phyloP scores from a whole-genome alignment of 2,329 filamentous ascomycete species.

The Xylaria sp. region DNA sequence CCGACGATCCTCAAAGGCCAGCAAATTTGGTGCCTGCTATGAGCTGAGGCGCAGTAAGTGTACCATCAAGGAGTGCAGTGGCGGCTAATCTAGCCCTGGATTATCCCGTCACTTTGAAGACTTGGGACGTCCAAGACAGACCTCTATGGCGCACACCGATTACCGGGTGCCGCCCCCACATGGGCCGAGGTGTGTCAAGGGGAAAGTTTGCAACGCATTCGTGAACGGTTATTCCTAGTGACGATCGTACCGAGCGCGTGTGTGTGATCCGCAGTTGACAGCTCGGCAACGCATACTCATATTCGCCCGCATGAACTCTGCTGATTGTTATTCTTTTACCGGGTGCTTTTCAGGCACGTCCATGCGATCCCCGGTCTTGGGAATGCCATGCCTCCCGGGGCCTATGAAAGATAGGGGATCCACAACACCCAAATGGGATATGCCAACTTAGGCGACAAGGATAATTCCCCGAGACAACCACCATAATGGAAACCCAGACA shows the following conservation, averaged over 20 bases:
- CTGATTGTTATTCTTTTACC: background rate
- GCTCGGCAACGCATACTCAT: slow-evolving; percentile 8
- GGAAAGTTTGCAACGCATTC: background rate
- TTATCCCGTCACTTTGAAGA: too few species aligned
- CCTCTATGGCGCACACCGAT: background rate
- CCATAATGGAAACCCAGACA: too few species aligned
- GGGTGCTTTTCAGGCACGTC: background rate
- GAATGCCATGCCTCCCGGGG: background rate
- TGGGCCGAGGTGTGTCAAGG: background rate
- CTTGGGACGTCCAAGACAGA: too few species aligned
- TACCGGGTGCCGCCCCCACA: background rate
- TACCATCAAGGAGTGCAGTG: too few species aligned
- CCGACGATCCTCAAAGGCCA: background rate
- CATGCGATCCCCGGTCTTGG: background rate
- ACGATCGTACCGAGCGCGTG: slow-evolving; percentile 15
- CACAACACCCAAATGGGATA: background rate
- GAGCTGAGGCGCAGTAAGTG: too few species aligned
- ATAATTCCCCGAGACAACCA: background rate
- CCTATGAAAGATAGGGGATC: background rate
- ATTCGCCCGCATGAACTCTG: slow-evolving; percentile 3
- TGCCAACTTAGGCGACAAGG: background rate
- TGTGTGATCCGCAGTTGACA: slow-evolving; percentile 21
- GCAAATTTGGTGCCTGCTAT: too few species aligned
- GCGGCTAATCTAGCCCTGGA: too few species aligned
- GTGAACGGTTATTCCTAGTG: slow-evolving; percentile 12